These are phyloP conservation scores for Noccaea caerulescens DNA, from an alignment of 345 rosid genomes.

Conservation along the genomic window DNA sequence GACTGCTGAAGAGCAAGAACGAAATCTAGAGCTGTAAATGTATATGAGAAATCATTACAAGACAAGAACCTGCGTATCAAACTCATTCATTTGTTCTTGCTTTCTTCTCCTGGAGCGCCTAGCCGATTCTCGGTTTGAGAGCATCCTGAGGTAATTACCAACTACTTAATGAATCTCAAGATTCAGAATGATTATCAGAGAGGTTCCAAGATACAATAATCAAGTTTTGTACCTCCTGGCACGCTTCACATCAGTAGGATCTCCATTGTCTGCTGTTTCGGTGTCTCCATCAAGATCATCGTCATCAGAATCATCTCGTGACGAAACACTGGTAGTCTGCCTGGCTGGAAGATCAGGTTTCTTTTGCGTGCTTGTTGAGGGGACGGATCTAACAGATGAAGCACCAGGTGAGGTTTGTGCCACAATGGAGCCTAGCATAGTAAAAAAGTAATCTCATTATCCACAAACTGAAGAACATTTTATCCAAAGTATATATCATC, in stretches of 20 bases:
- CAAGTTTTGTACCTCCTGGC: conserved; percentile 61
- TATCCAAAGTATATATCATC: not conserved
- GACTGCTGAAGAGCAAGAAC: conserved; percentile 7
- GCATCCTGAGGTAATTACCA: conserved; percentile 63
- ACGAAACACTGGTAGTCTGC: conserved; percentile 84
- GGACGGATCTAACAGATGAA: conserved; percentile 36
- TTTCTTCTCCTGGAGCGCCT: conserved; percentile 96
- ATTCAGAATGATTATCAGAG: conserved; percentile 13
- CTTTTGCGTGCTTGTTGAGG: conserved; percentile 48
- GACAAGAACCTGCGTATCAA: conserved; percentile 74
- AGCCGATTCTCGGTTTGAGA: conserved; percentile 97
- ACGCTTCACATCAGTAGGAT: conserved; percentile 69
- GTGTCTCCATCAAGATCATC: conserved; percentile 90
- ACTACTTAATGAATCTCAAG: not conserved
- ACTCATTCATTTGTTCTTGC: conserved; percentile 87
- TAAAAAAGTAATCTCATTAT: conserved; percentile 6
- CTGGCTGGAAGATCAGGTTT: conserved; percentile 55
- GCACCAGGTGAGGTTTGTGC: conserved; percentile 37
- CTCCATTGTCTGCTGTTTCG: conserved; percentile 61
- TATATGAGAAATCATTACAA: conserved; percentile 11
- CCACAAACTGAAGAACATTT: conserved; percentile 13
- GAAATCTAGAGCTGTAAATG: not conserved
- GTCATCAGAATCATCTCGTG: conserved; percentile 89
- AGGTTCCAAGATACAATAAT: not conserved
- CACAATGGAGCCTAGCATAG: conserved; percentile 36